Percentiles rank a stretch among this genome's conserved stretches.
Evolutionary conservation across 768 basidiomycete genomes (phyloP).

Genomic region (Piloderma croceum): DNA sequence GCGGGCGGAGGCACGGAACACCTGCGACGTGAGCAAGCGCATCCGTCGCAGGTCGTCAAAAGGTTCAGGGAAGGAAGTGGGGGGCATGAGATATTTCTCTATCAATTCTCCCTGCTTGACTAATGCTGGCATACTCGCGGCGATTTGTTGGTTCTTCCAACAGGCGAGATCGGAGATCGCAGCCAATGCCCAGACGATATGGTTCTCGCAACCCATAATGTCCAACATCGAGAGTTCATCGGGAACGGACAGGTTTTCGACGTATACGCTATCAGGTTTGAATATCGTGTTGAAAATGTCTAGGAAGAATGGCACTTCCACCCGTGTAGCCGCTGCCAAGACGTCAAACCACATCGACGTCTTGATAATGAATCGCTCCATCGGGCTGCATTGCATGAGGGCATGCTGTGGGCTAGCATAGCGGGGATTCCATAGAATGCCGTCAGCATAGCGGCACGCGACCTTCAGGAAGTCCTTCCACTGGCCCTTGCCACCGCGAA

Average conservation of each 20-base stretch:
- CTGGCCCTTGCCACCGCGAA: conserved; percentile 65
- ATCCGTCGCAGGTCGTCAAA: background rate
- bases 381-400: conserved; percentile 42
- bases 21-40: conserved; percentile 42
- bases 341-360: conserved; percentile 88
- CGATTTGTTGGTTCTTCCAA: conserved; percentile 53
- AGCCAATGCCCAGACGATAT: conserved; percentile 72
- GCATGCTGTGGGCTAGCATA: conserved; percentile 39
- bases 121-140: conserved; percentile 55
- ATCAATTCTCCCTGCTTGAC: conserved; percentile 49
- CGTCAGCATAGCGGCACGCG: conserved; percentile 50
- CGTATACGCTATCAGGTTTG: conserved; percentile 36
- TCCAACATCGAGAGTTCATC: conserved; percentile 65
- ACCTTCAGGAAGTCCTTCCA: conserved; percentile 66
- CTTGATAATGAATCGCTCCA: conserved; percentile 69
- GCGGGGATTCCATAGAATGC: conserved; percentile 35
- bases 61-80: conserved; percentile 11
- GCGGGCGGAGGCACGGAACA: conserved; percentile 69
- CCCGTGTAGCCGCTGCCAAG: conserved; percentile 69
- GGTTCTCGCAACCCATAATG: conserved; percentile 82
- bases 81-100: conserved; percentile 32
- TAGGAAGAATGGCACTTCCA: conserved; percentile 52
- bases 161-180: conserved; percentile 59
- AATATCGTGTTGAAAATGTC: conserved; percentile 53
- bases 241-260: conserved; percentile 27